Evolutionary conservation across 768 basidiomycete species (phyloP), one percentile per base, ranked within the genome.

Genomic region (Dioszegia crocea): DNA sequence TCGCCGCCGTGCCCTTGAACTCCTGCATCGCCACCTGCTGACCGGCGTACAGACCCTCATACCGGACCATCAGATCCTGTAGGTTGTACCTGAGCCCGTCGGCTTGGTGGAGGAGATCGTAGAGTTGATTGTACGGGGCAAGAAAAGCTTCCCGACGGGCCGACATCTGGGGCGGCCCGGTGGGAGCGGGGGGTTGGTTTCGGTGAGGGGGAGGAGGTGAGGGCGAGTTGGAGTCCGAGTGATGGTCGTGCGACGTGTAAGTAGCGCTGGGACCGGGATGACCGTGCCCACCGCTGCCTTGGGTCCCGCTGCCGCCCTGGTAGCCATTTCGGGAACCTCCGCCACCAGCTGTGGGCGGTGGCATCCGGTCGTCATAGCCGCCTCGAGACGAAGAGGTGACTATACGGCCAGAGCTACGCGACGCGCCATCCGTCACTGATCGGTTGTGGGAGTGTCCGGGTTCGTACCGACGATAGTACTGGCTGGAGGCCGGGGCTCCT

Each of bases 61-160:
- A 67, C 24, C 67, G 61, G 45, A 61, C 56, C 6, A 61, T 38
- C 27, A 69, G 51, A n/a, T 69, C 69, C 48, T 61, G 55, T 5
- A 74, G 53, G n/a, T 38, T 40, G 40, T 61, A 64, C 27, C 59
- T 31, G n/a, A 67, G 56, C 5, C 44, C 23, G 11, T 69, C 69
- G 29, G 61, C 60, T 29, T 68, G 63, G 30, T 57, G 41, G 14
- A 68, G 36, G 16, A 67, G 56, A 41, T 71, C 72, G 57, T 74
- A 71, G 8, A 65, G 51, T 46, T 64, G 64, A 30, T 67, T 63
- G 56, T 61, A 72, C 9, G 67, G 67, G 9, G 51, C 57, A 3
- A 67, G 61, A 50, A 67, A 68, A 5, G 50, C 59, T 41, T 65
- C 60, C 26, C 69, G 56, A 3, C 56, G 21, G n/a, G 54, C 44